A percentile compares a stretch with the other conserved stretches of the same genome.
phyloP scores from a whole-genome alignment of 345 rosid genomes.

The Erysimum cheiranthoides region DNA sequence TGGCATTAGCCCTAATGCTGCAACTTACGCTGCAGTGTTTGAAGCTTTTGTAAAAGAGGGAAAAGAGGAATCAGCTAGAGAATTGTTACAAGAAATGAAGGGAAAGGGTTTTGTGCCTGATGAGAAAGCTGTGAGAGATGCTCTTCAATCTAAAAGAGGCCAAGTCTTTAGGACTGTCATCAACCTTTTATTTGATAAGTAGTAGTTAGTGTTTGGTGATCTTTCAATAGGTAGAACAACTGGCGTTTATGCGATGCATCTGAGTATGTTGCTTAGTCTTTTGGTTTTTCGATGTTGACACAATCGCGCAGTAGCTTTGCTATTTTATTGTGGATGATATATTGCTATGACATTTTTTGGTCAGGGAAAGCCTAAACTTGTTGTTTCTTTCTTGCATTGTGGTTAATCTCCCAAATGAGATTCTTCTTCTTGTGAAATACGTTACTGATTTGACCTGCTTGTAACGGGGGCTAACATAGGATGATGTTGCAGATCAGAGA shows the following conservation, averaged over 20 bases:
- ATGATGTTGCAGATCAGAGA: slow-evolving; percentile 71
- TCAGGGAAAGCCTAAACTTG: slow-evolving; percentile 5
- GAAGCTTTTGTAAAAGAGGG: slow-evolving; percentile 57
- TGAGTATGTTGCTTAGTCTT: slow-evolving; percentile 16
- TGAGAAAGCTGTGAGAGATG: slow-evolving; percentile 62
- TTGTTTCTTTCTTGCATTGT: not conserved
- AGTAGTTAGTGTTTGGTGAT: slow-evolving; percentile 19
- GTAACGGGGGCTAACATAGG: slow-evolving; percentile 15
- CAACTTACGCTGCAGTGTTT: slow-evolving; percentile 57
- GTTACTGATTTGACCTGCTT: not conserved
- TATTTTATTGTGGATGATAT: not conserved
- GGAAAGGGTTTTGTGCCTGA: slow-evolving; percentile 55
- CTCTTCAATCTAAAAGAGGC: slow-evolving; percentile 52
- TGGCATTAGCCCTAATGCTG: slow-evolving; percentile 63
- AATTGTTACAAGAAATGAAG: slow-evolving; percentile 57
- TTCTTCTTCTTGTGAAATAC: not conserved
- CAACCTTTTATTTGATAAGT: slow-evolving; percentile 57
- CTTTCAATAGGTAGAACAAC: slow-evolving; percentile 14
- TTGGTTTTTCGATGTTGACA: slow-evolving; percentile 16
- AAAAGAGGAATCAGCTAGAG: slow-evolving; percentile 60
- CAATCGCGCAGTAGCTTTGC: not conserved
- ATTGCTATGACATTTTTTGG: not conserved
- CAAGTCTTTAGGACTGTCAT: slow-evolving; percentile 52
- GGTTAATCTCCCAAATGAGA: not conserved
- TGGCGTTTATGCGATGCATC: not conserved